Base-by-base conservation (phyloP, 257 asterid species). In the Solanum acaule region DNA sequence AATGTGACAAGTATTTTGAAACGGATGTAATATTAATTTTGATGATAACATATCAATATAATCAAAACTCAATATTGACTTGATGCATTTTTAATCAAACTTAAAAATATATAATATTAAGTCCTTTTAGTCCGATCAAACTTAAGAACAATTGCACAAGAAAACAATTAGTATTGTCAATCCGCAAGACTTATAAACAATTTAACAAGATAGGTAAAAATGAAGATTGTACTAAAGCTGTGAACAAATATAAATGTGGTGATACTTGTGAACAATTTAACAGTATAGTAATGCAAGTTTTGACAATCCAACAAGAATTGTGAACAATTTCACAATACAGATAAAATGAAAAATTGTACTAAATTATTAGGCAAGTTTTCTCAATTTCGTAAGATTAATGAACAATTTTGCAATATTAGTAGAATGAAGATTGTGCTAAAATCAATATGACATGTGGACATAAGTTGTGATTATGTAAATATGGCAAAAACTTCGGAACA, bases 341-440 rank as follows among this genome's bases (percentile, higher is more conserved):
- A 27, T 65, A 65, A 27, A 65, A 25, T 65, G 12, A 59, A 59
- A 59, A 59, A 59, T 20, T 22, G 25, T 59, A 20, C 12, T 20
- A 20, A 59, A 59, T 8, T 59, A 59, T 20, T 20, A 59, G 12
- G 67, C 25, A 59, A 59, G 5, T 20, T 59, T 20, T 59, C 5
- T 63, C 71, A 23, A 63, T 23, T 63, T 63, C 10, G 71, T 63
- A 63, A 63, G 14, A 63, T 63, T 9, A 63, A 23, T 10, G 29
- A 63, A 0, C 71, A 63, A 63, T n/a, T 10, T 63, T 2, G 15
- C 0, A 23, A 63, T 0, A n/a, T 63, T 0, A 59, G 1, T 59
- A 20, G 12, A 59, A 59, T 20, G 67, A 59, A 59, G 2, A 20
- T 59, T 20, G 25, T 59, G 25, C 12, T 20, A 59, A 20, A 56